phyloP scores from a whole-genome alignment of 257 asterid genomes.

The Solanum pennellii region DNA sequence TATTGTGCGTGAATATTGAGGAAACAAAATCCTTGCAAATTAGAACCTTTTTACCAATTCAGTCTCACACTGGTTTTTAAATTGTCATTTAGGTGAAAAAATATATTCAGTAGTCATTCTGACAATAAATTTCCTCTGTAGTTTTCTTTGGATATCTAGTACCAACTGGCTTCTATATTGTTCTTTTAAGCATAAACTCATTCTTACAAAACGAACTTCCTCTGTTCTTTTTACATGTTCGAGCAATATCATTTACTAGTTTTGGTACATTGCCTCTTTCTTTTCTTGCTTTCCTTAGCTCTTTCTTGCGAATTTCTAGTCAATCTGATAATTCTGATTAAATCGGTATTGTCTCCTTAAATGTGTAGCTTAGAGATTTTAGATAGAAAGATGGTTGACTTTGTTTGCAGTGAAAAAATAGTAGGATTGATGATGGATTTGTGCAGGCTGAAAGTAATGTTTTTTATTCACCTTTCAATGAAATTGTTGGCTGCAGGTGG shows the following conservation, averaged over 20 bases:
- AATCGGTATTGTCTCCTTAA: neutral
- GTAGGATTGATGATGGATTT: neutral
- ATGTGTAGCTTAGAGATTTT: neutral
- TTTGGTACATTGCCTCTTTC: neutral
- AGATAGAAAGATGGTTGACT: neutral
- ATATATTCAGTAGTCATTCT: neutral
- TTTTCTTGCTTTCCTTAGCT: neutral
- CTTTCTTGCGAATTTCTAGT: neutral
- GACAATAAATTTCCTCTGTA: neutral
- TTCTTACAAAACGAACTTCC: neutral
- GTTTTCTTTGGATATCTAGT: neutral
- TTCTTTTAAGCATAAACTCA: neutral
- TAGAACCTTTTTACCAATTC: neutral
- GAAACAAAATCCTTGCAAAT: neutral
- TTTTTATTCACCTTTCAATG: neutral
- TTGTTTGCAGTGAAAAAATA: neutral
- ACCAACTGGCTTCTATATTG: neutral
- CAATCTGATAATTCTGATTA: neutral
- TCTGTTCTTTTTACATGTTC: neutral
- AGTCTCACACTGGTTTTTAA: neutral
- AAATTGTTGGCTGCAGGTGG: conserved; percentile 45
- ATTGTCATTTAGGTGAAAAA: neutral
- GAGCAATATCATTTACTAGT: neutral
- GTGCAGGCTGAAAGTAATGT: neutral
- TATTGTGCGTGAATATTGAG: neutral